Conservation (phyloP, 148 eudicot genomes). For the Silene uniflora region DNA sequence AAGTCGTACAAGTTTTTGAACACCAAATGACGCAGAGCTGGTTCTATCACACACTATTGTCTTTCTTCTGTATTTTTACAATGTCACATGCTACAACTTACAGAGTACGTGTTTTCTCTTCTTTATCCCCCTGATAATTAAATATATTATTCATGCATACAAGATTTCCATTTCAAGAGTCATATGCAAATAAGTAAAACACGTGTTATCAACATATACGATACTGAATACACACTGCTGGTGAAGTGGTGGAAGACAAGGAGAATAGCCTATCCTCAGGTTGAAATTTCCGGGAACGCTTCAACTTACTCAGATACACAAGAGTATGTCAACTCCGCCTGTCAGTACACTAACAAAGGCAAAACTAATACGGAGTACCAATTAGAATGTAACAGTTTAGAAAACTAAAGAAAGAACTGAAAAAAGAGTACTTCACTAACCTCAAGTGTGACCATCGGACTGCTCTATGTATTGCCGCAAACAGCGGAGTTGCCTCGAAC, state of each 20-base stretch:
- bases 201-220: not conserved
- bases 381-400: not conserved
- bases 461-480: too few species aligned
- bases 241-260: constrained; percentile 86
- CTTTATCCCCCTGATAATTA: not conserved
- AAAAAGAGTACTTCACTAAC: too few species aligned
- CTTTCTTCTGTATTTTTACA: constrained; percentile 3
- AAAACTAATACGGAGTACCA: not conserved
- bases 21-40: not conserved
- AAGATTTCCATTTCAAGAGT: not conserved
- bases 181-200: not conserved
- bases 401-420: not conserved
- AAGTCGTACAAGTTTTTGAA: not conserved
- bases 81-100: not conserved
- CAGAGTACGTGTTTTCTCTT: not conserved
- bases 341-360: not conserved
- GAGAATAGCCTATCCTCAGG: constrained; percentile 97
- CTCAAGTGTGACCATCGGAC: too few species aligned
- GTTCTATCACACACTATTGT: not conserved
- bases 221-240: constrained; percentile 58
- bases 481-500: too few species aligned
- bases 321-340: not conserved
- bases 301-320: too few species aligned
- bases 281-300: constrained; percentile 84
- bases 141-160: not conserved